These are phyloP conservation scores for Ottelia alismoides DNA, from an alignment of 106 monocot species.

Conservation along the genomic window DNA sequence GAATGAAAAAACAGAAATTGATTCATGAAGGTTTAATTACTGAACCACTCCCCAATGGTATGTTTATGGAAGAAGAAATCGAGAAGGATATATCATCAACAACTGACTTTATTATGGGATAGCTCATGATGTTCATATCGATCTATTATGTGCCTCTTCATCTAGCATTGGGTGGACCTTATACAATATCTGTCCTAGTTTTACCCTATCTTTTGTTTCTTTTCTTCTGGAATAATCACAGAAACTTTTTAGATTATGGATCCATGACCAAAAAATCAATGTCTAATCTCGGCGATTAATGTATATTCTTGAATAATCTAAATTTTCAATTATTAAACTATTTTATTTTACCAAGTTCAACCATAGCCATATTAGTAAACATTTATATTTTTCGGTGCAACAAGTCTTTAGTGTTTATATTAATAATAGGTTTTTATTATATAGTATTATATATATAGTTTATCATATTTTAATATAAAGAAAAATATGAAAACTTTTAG, in stretches of 20 bases:
- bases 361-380: not conserved
- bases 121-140: conserved; percentile 1
- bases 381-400: not conserved
- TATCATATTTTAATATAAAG: no score
- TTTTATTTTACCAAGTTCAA: not conserved
- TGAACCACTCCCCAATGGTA: no score
- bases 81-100: not conserved
- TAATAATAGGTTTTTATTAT: no score
- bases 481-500: no score
- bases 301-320: not conserved
- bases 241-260: not conserved
- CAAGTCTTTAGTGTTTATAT: no score
- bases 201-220: not conserved
- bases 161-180: not conserved
- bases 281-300: not conserved
- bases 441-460: no score
- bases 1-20: no score
- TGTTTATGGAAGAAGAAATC: no score
- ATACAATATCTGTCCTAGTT: not conserved
- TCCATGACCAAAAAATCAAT: not conserved
- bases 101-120: not conserved
- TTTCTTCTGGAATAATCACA: not conserved
- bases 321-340: not conserved
- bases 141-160: conserved; percentile 1
- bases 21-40: no score